A percentile compares a stretch with the other conserved stretches of the same genome.
Evolutionary conservation across 2,329 filamentous ascomycete species (phyloP).

Genomic region (Monilinia fructicola): DNA sequence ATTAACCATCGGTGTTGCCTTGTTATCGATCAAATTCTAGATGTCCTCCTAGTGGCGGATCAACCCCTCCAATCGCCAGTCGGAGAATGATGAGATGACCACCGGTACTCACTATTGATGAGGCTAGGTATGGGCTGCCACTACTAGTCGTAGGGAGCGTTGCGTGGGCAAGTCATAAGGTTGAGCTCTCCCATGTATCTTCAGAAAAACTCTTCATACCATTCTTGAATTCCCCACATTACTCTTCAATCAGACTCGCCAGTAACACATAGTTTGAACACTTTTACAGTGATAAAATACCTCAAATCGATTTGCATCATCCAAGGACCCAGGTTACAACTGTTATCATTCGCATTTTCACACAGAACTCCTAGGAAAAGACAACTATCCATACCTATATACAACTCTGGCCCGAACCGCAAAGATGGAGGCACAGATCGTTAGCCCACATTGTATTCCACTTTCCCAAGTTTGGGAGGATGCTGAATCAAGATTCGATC

Average conservation of each 20-base stretch:
- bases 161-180: slow-evolving; percentile 9
- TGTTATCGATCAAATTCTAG: background rate
- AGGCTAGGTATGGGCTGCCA: background rate
- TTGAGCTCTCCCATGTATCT: background rate
- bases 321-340: background rate
- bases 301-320: background rate
- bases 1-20: background rate
- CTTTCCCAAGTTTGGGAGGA: background rate
- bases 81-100: background rate
- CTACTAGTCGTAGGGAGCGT: slow-evolving; percentile 7
- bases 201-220: background rate
- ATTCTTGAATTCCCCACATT: background rate
- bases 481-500: background rate
- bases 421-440: slow-evolving; percentile 4
- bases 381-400: background rate
- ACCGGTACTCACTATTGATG: slow-evolving; percentile 1
- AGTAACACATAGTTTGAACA: background rate
- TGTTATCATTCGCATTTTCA: background rate
- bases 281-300: background rate
- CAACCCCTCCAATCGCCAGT: slow-evolving; percentile 7
- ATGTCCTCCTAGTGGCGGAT: background rate
- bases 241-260: background rate
- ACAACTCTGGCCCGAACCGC: background rate
- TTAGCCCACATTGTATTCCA: background rate
- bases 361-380: background rate